These are phyloP conservation scores for Harringtonia lauricola DNA, from an alignment of 2,329 filamentous ascomycete genomes.

Conservation along the genomic window DNA sequence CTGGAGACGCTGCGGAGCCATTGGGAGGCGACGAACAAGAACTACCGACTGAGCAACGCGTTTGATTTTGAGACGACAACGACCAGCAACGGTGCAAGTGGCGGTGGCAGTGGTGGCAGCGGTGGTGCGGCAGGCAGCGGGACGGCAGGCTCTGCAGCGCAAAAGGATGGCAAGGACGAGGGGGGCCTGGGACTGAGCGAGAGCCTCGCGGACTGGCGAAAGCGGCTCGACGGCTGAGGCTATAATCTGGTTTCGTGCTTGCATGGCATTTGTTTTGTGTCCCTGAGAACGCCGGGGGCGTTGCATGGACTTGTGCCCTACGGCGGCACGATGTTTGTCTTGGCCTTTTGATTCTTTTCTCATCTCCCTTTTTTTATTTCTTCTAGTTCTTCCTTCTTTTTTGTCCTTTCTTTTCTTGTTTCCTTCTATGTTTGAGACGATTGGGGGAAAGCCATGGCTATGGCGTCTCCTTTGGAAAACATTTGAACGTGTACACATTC, in stretches of 20 bases:
- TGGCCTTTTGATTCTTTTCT: neutral
- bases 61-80: constrained; percentile 65
- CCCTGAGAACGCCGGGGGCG: neutral
- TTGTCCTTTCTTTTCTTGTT: neutral
- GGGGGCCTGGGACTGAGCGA: constrained; percentile 48
- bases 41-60: constrained; percentile 78
- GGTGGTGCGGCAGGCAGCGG: constrained; percentile 10
- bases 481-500: too few relatives aligned
- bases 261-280: neutral
- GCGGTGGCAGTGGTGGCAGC: too few relatives aligned
- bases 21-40: constrained; percentile 94
- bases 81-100: neutral
- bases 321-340: neutral
- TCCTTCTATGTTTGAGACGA: neutral
- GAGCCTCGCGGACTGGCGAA: constrained; percentile 70
- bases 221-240: constrained; percentile 49
- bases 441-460: too few relatives aligned
- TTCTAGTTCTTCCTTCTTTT: neutral
- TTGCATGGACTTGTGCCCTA: neutral
- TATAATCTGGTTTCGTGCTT: neutral
- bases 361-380: neutral
- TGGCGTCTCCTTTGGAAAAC: too few relatives aligned
- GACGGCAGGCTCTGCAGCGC: neutral
- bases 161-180: constrained; percentile 28
- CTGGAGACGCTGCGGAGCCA: constrained; percentile 81